Evolutionary conservation across 2,329 filamentous ascomycete genomes (phyloP), one percentile per base, ranked within the genome.

Genomic region (Tolypocladium ophioglossoides): DNA sequence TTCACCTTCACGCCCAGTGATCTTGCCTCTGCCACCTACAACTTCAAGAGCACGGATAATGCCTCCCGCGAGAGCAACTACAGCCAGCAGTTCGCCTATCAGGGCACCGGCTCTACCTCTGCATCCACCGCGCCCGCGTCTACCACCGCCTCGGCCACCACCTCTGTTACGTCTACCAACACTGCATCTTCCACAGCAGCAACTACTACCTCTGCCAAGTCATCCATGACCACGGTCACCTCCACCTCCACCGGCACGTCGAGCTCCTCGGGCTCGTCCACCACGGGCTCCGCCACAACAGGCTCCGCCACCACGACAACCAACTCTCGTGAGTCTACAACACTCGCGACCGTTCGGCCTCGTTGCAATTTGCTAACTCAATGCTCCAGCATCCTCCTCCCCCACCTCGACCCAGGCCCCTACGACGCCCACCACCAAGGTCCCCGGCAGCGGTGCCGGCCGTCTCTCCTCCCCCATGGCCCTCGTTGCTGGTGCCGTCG

Each of bases 41-140:
- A 59, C 62, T 68, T 71, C 62, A 64, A 65, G 59, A 70, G 71
- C 59, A 57, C 51, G 41, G 58, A 66, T 60, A 65, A 56, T 16
- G 50, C 57, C 51, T 4, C 24, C 4, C 58, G 57, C 32, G 55
- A 63, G 14, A 12, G 39, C 58, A 72, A 72, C 66, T 72, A 66
- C 62, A 66, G 63, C 59, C 9, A 22, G 2, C 63, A 66, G 59
- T 72, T 70, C 57, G 1, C 35, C 11, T 68, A 65, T 61, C 16
- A 61, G 41, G 66, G 66, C 30, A 58, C 59, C n/a, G 63, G 57
- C 16, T 32, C 55, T 22, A 41, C 55, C 27, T 37, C 52, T 24
- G 50, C 52, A 34, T 35, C 52, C 16, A 34, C 39, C 47, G 9
- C 20, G 24, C 16, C 53, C 8, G 52, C 22, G 6, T 11, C 52